Evolutionary conservation across 2,329 filamentous ascomycete genomes (phyloP), one percentile per base, ranked within the genome.

Genomic region (Karstenula rhodostoma): DNA sequence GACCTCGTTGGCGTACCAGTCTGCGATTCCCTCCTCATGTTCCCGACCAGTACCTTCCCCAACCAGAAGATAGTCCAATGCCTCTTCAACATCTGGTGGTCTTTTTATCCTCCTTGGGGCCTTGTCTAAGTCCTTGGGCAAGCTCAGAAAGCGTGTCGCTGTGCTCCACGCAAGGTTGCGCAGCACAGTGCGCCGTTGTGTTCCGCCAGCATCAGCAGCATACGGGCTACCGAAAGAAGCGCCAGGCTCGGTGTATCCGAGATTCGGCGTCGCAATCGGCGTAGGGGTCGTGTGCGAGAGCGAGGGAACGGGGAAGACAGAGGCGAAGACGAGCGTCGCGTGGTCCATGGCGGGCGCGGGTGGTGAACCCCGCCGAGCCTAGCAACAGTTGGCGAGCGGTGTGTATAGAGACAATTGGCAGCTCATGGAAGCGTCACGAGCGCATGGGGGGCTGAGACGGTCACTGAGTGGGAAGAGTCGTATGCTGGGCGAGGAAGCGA

Each of bases 1-100:
- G 53, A 80, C 77, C 59, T 82, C 80, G 48, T 80, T 76, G 6
- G 72, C 75, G 58, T 81, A 83, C 82, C 81, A 84, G n/a, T 80
- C 76, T 27, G 78, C 62, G 43, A 78, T 64, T 17, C 67, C 66
- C 50, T 76, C 70, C 52, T 78, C 73, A 17, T 55, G 61, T 56
- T 75, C 71, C 9, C 68, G 67, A 43, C 62, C 71, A 54, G 62
- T 73, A 19, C 76, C 73, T 25, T 77, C 74, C 25, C 74, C 75
- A 13, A 67, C 66, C 33, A 79, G 64, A 58, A 80, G 61, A 58
- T 75, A 79, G 15, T 60, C 56, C 19, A 80, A 57, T 17, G 77
- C 75, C 13, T 77, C 77, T n/a, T 75, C 71, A 3, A 74, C 75
- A 50, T 77, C 78, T 59, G 61, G 63, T 15, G 59, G 71, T 44